Conservation (phyloP, 2,329 filamentous ascomycete species). For the Neonectria coccinea region DNA sequence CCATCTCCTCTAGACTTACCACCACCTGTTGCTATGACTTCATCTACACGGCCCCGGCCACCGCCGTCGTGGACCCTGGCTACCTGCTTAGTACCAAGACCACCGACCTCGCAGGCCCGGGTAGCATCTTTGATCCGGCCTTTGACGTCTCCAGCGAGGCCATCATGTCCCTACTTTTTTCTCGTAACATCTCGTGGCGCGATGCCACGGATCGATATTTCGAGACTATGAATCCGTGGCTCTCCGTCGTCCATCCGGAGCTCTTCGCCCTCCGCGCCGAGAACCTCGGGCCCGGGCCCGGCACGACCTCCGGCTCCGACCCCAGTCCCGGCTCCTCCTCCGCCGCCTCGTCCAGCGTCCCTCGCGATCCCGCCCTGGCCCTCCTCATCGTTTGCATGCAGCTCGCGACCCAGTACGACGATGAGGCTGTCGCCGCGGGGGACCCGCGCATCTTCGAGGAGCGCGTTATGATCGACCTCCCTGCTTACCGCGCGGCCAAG, state of each 20-base stretch:
- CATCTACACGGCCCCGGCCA: conserved; percentile 52
- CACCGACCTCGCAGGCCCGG: conserved; percentile 35
- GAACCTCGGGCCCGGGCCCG: conserved; percentile 11
- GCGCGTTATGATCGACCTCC: conserved; percentile 55
- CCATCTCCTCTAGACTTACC: conserved; percentile 37
- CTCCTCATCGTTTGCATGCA: conserved; percentile 58
- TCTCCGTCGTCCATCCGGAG: conserved; percentile 54
- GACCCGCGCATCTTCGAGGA: conserved; percentile 43
- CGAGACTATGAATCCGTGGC: conserved; percentile 56
- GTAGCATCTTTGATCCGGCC: conserved; percentile 46
- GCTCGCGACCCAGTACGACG: conserved; percentile 53
- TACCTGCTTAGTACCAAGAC: conserved; percentile 44
- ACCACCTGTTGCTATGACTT: conserved; percentile 53
- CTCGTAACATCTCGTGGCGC: conserved; percentile 52
- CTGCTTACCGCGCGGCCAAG: conserved; percentile 54
- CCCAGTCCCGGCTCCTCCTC: conserved; percentile 11
- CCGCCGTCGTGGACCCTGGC: conserved; percentile 47
- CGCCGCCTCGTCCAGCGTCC: conserved; percentile 19
- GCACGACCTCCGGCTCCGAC: conserved; percentile 11
- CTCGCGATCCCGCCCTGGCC: conserved; percentile 48
- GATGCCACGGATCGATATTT: conserved; percentile 55
- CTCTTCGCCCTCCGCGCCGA: conserved; percentile 51
- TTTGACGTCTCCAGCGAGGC: conserved; percentile 52
- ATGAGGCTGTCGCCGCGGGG: conserved; percentile 49
- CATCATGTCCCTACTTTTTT: conserved; percentile 54